Conservation (phyloP, 106 monocot genomes). For the Triglochin maritima region DNA sequence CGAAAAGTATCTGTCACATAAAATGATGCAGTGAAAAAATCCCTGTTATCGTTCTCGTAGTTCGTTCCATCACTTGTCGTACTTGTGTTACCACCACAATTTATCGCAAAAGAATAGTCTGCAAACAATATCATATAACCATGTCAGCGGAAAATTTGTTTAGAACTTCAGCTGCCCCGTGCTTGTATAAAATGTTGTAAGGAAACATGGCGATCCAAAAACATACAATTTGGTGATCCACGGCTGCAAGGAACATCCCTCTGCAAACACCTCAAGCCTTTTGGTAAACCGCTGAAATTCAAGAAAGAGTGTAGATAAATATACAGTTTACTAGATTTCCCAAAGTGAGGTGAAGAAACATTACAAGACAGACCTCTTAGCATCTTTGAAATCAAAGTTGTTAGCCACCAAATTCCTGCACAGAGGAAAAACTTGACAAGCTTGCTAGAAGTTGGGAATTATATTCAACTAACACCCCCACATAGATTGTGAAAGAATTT, state of each 20-base stretch:
- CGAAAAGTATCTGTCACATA: slow-evolving; percentile 35
- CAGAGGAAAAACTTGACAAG: neutral
- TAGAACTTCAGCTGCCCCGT: neutral
- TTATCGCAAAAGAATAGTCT: slow-evolving; percentile 72
- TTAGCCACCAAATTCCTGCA: slow-evolving; percentile 8
- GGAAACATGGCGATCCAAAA: neutral
- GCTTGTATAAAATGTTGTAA: neutral
- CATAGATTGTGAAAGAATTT: neutral
- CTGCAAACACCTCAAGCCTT: slow-evolving; percentile 76
- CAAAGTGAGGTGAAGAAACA: neutral
- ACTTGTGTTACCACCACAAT: slow-evolving; percentile 54
- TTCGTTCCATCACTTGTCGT: slow-evolving; percentile 31
- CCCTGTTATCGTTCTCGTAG: slow-evolving; percentile 52
- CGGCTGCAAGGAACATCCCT: slow-evolving; percentile 47
- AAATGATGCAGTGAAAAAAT: slow-evolving; percentile 51
- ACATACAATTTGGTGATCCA: slow-evolving; percentile 52
- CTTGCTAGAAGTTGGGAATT: neutral
- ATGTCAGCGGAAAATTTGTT: no score
- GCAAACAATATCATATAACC: neutral
- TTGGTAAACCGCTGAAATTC: slow-evolving; percentile 37
- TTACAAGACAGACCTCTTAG: neutral
- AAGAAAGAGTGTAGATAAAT: neutral
- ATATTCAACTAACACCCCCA: neutral
- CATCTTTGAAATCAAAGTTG: neutral
- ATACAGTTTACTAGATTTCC: neutral